phyloP scores from a whole-genome alignment of 129 eudicot species.

The Silybum marianum region DNA sequence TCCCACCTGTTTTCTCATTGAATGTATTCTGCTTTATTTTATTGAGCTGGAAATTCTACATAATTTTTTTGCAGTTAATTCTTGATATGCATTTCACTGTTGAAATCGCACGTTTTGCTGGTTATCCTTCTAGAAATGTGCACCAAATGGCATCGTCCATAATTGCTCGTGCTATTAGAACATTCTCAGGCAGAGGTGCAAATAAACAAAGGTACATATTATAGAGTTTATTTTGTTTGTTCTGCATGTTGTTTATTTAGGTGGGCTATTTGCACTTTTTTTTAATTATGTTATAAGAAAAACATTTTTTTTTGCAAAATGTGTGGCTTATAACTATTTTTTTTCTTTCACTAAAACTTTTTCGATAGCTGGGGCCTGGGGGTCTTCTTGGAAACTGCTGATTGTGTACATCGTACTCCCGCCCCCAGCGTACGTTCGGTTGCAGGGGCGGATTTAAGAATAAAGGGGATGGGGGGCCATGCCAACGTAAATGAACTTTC shows the following conservation, averaged over 20 bases:
- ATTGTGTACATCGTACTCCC: not conserved
- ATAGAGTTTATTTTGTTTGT: too few relatives aligned
- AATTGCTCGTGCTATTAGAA: slow-evolving; percentile 86
- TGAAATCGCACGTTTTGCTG: slow-evolving; percentile 93
- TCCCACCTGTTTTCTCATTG: not conserved
- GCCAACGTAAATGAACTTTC: too few relatives aligned
- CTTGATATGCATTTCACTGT: slow-evolving; percentile 98
- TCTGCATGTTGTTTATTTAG: not conserved
- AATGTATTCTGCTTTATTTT: not conserved
- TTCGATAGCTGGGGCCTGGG: not conserved
- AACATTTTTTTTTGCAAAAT: not conserved
- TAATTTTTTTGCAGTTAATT: slow-evolving; percentile 59
- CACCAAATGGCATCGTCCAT: slow-evolving; percentile 85
- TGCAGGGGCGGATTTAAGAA: not conserved
- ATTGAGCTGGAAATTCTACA: not conserved
- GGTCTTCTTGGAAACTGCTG: not conserved
- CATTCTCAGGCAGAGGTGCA: slow-evolving; percentile 83
- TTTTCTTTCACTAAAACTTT: too few relatives aligned
- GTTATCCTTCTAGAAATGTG: slow-evolving; percentile 78
- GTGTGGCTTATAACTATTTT: not conserved
- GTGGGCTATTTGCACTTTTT: not conserved
- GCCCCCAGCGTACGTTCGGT: not conserved
- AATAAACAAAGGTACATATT: slow-evolving; percentile 97
- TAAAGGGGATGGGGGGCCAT: too few relatives aligned
- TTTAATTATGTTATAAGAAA: not conserved